Evolutionary conservation across 2,329 filamentous ascomycete genomes (phyloP).

Genomic region (Setomelanomma holmii): DNA sequence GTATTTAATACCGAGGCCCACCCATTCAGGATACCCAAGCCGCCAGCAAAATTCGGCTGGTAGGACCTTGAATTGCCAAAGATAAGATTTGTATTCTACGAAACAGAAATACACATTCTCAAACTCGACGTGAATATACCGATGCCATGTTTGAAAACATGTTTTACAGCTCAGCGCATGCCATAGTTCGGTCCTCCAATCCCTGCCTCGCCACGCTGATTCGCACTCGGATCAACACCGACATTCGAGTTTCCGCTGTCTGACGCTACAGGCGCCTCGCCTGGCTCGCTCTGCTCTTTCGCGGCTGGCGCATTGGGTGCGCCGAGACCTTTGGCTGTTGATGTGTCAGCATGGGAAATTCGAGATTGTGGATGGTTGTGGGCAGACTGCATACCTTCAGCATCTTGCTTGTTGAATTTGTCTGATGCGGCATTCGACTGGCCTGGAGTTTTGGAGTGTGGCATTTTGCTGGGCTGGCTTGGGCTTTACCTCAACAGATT

Average conservation of each 20-base stretch:
- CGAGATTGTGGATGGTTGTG: too few species aligned
- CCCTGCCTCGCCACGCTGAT: constrained; percentile 23
- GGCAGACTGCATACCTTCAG: constrained; percentile 16
- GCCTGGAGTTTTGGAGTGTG: constrained; percentile 28
- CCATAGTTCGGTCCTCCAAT: constrained; percentile 25
- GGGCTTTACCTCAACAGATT: not conserved
- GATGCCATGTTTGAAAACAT: too few species aligned
- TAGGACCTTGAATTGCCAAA: not conserved
- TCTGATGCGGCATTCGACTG: constrained; percentile 25
- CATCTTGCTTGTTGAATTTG: constrained; percentile 24
- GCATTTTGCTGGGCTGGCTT: constrained; percentile 2
- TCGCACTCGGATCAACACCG: constrained; percentile 23
- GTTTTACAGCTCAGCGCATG: constrained; percentile 7
- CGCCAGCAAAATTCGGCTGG: constrained; percentile 7
- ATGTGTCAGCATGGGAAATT: too few species aligned
- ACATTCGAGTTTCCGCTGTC: constrained; percentile 25
- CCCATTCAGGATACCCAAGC: constrained; percentile 48
- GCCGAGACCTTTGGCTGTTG: constrained; percentile 24
- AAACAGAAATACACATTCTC: too few species aligned
- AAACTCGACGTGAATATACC: too few species aligned
- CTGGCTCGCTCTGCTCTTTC: constrained; percentile 17
- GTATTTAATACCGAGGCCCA: constrained; percentile 60
- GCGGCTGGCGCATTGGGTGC: constrained; percentile 22
- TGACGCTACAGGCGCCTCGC: constrained; percentile 22
- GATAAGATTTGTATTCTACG: too few species aligned